Base-by-base conservation (phyloP, 1,284 basidiomycete genomes). In the Ceratobasidium sp. region DNA sequence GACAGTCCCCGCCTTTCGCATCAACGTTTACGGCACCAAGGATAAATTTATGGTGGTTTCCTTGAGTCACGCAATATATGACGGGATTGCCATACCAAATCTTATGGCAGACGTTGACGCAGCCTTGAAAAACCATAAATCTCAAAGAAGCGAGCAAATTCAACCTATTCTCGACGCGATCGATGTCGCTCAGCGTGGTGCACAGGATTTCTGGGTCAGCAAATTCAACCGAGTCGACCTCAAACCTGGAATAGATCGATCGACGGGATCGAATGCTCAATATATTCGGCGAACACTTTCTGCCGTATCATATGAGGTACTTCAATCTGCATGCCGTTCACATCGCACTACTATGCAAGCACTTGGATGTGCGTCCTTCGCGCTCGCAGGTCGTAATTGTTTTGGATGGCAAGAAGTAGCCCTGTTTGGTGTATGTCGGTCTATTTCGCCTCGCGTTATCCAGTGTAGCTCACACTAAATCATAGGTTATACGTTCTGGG, bases 401-500 rank as follows among this genome's bases (percentile, higher is more conserved):
- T 45, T 73, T 45, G 53, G 53, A 14, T 65, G 50, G 41, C 45
- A 32, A 5, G 32, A 61, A 14, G 57, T 41, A 23, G 60, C 45
- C 3, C 23, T 62, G 41, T 65, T 64, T 45, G 71, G 55, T 46
- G 55, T 72, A 43, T 18, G 55, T 61, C 45, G 21, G n/a, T 34
- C n/a, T n/a, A 55, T 21, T 9, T 34, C 21, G 23, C 23, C 18
- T 34, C 21, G 23, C 23, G 23, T 41, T 28, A 32, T 14, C 14
- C 18, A 16, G 16, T 14, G 10, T 26, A 12, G 36, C 26, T 57
- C 5, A 53, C 41, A 14, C 45, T 59, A 39, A 18, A 23, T 3
- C 34, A 58, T 59, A 86, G 85, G 80, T 84, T 26, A 82, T 86
- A 55, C 83, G 84, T 28, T 84, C 85, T 36, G 85, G 85, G 9